A percentile compares a stretch with the other conserved stretches of the same genome.
Evolutionary conservation across 2,329 filamentous ascomycete species (phyloP).

Genomic region (Neoascochyta sp.): DNA sequence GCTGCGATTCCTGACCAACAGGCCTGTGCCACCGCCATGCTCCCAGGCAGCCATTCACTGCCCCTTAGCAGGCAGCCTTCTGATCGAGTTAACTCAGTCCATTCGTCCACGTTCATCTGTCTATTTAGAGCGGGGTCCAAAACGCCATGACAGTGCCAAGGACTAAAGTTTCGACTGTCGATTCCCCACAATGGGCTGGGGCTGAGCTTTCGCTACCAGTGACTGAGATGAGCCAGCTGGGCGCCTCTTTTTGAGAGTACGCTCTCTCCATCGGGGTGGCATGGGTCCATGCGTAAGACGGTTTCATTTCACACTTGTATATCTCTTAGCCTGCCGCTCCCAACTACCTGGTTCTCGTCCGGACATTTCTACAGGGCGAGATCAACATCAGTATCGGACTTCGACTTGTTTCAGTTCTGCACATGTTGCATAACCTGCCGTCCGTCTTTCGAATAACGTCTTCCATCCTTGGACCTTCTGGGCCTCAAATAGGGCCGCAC

Average conservation of each 20-base stretch:
- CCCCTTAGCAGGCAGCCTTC: slow-evolving; percentile 12
- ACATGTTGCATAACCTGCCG: slow-evolving; percentile 14
- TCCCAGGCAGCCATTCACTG: slow-evolving; percentile 10
- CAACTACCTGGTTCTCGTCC: slow-evolving; percentile 8
- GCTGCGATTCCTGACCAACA: slow-evolving; percentile 6
- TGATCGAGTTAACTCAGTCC: slow-evolving; percentile 2
- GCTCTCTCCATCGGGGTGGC: slow-evolving; percentile 13
- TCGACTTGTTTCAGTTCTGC: slow-evolving; percentile 15
- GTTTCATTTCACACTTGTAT: slow-evolving; percentile 26
- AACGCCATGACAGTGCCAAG: slow-evolving; percentile 12
- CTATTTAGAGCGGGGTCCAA: slow-evolving; percentile 9
- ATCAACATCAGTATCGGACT: slow-evolving; percentile 8
- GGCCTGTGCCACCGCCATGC: slow-evolving; percentile 26
- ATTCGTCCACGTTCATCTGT: slow-evolving; percentile 16
- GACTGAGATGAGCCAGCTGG: slow-evolving; percentile 20
- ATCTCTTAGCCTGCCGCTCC: slow-evolving; percentile 19
- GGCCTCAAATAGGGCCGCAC: slow-evolving; percentile 5
- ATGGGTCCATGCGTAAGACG: slow-evolving; percentile 14
- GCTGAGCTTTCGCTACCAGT: slow-evolving; percentile 23
- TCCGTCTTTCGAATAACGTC: slow-evolving; percentile 5
- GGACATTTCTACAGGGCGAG: slow-evolving; percentile 8
- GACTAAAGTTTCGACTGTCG: slow-evolving; percentile 7
- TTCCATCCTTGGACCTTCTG: slow-evolving; percentile 6
- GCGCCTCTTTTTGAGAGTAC: slow-evolving; percentile 20
- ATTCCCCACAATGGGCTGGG: slow-evolving; percentile 24